phyloP scores from a whole-genome alignment of 2,329 filamentous ascomycete genomes.

The Diaporthe batatas region DNA sequence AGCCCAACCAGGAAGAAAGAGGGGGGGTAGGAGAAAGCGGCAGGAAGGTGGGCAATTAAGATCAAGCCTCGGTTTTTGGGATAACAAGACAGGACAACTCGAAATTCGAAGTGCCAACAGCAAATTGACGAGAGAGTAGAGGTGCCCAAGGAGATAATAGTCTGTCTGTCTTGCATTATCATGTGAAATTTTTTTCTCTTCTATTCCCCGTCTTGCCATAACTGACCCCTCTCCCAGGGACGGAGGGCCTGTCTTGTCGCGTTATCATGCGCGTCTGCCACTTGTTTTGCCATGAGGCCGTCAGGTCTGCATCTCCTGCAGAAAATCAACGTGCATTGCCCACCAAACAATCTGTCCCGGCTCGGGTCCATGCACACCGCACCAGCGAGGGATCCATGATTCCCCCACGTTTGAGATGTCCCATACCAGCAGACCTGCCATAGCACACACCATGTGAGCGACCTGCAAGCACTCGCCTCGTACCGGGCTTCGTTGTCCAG shows the following conservation, averaged over 20 bases:
- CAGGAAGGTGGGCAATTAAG: conserved; percentile 9
- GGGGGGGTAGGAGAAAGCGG: not conserved
- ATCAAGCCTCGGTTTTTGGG: conserved; percentile 10
- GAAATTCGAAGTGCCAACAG: conserved; percentile 7
- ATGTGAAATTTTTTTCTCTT: conserved; percentile 2
- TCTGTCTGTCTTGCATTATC: not conserved
- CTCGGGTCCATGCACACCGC: conserved; percentile 33
- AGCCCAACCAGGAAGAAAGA: not conserved
- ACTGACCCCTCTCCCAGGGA: not conserved
- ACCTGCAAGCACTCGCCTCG: conserved; percentile 26
- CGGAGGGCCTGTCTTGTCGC: conserved; percentile 9
- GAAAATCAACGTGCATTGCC: conserved; percentile 30
- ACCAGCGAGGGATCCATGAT: conserved; percentile 11
- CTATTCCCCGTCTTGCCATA: not conserved
- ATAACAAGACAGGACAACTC: conserved; percentile 5
- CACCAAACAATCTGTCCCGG: conserved; percentile 33
- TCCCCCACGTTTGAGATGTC: conserved; percentile 29
- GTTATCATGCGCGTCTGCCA: conserved; percentile 34
- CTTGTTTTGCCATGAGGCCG: conserved; percentile 27
- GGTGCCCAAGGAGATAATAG: conserved; percentile 11
- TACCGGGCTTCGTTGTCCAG: conserved; percentile 3
- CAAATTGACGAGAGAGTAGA: not conserved
- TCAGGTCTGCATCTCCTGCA: conserved; percentile 26
- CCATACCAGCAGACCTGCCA: not conserved
- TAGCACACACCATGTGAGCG: conserved; percentile 15